phyloP scores from a whole-genome alignment of 148 eudicot species.

The Diospyros lotus region DNA sequence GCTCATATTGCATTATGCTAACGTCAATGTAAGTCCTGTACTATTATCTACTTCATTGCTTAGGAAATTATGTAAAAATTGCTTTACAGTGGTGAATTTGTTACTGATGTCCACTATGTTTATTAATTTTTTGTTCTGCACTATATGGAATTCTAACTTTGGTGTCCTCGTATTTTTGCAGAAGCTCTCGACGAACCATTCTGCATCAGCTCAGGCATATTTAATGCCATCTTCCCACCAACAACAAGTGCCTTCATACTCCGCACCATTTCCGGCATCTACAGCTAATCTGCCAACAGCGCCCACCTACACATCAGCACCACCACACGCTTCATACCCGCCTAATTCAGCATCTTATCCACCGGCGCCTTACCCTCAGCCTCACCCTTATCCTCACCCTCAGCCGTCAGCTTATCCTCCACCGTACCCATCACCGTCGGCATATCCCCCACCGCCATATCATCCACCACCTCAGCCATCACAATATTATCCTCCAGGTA shows the following conservation, averaged over 20 bases:
- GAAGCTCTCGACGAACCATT: slow-evolving; percentile 38
- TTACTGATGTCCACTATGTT: no score
- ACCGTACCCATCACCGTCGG: slow-evolving; percentile 20
- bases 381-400: slow-evolving; percentile 35
- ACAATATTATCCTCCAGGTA: slow-evolving; percentile 36
- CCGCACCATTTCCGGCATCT: slow-evolving; percentile 25
- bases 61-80: not conserved
- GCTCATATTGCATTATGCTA: slow-evolving; percentile 70
- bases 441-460: slow-evolving; percentile 23
- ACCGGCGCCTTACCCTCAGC: slow-evolving; percentile 36
- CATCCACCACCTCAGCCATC: slow-evolving; percentile 37
- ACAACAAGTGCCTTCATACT: slow-evolving; percentile 41
- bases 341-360: slow-evolving; percentile 37
- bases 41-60: not conserved
- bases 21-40: slow-evolving; percentile 49
- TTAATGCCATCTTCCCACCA: slow-evolving; percentile 36
- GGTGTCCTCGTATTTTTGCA: slow-evolving; percentile 24
- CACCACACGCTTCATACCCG: slow-evolving; percentile 43
- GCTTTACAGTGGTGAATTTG: not conserved
- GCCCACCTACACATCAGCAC: slow-evolving; percentile 22
- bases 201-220: slow-evolving; percentile 61
- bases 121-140: no score
- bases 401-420: slow-evolving; percentile 38
- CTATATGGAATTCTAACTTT: not conserved
- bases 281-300: slow-evolving; percentile 18